Base-by-base conservation (phyloP, 108 stramenopile genomes). In the Discostella stelligeroides region DNA sequence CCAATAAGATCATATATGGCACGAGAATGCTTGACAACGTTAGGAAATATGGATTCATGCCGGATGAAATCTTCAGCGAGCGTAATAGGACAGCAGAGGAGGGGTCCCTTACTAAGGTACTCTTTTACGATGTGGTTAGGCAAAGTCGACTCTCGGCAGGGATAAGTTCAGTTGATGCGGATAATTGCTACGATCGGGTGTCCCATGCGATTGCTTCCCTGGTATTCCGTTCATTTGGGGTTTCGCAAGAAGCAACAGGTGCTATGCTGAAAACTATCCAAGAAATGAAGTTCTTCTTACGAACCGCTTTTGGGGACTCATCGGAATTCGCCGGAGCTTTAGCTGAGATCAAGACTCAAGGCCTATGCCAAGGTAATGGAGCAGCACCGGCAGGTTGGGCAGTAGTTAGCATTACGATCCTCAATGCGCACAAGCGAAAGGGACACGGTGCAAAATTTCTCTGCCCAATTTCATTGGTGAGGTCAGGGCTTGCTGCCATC, bases 141-240 rank as follows among this genome's bases (percentile, higher is more conserved):
- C 41, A 42, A 42, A 42, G 10, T 42, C 41, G 12, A 42, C 8
- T 8, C 10, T 42, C 6, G 1, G 63, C 46, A 28, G 63, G 27
- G 1, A 48, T 64, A 1, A 18, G 24, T 25, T 47, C 24, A 47
- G 47, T 67, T 13, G 53, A 67, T 23, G 51, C 66, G 1, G 8
- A 48, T 10, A 67, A 67, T 23, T 67, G 66, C 51, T 67, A 55
- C 38, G 66, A 67, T 29, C 37, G 53, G 1, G 39, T 55, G 15
- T 28, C 21, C 1, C 53, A 55, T 67, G 51, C 66, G 4, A 55
- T 67, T 2, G 34, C 37, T 1, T 2, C 9, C 1, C n/a, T n/a
- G n/a, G n/a, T n/a, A n/a, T n/a, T n/a, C n/a, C n/a, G n/a, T n/a
- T n/a, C n/a, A n/a, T n/a, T n/a, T n/a, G n/a, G n/a, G n/a, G n/a